Base-by-base conservation (phyloP, 2,329 filamentous ascomycete species). In the Ophiocordyceps unilateralis region DNA sequence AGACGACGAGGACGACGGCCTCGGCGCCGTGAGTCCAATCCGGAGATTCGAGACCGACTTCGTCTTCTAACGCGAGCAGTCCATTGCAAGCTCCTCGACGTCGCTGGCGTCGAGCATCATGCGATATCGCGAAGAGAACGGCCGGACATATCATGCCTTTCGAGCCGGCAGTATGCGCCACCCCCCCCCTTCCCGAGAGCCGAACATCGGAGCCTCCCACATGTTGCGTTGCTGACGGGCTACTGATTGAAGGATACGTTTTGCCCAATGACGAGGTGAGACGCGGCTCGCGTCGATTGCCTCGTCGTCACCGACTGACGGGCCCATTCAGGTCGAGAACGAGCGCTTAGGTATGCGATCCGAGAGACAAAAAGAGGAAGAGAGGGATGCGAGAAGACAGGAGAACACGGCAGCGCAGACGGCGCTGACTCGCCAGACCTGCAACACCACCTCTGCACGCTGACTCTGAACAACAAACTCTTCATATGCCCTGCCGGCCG, bases 101-200 rank as follows among this genome's bases (percentile, higher is more conserved):
- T 61, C 58, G 3, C 49, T 61, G n/a, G 48, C 51, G 15, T 60
- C 60, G 1, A 64, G 59, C 44, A 60, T 66, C 37, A 45, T 55
- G 32, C 47, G 55, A 6, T 60, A 59, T 48, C 57, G 60, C 5
- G 50, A 55, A 10, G 61, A 64, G 42, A 59, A 63, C 45, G 61
- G 61, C 2, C 50, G 62, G 15, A 63, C 59, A 0, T 64, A 63
- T 34, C 58, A 64, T 41, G 50, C 59, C 7, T 62, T 50, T 40
- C 51, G 49, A 23, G 53, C 55, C 21, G 50, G 50, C 1, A 58
- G 56, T 58, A 40, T 45, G 54, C 15, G 12, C 1, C 2, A 5
- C 5, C 3, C 5, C 3, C 4, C 1, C 17, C 7, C 26, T 11
- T 23, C 19, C 19, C n/a, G n/a, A n/a, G n/a, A n/a, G n/a, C n/a